Evolutionary conservation across 345 rosid species (phyloP), one percentile per base, ranked within the genome.

Genomic region (Geranium rotundifolium): DNA sequence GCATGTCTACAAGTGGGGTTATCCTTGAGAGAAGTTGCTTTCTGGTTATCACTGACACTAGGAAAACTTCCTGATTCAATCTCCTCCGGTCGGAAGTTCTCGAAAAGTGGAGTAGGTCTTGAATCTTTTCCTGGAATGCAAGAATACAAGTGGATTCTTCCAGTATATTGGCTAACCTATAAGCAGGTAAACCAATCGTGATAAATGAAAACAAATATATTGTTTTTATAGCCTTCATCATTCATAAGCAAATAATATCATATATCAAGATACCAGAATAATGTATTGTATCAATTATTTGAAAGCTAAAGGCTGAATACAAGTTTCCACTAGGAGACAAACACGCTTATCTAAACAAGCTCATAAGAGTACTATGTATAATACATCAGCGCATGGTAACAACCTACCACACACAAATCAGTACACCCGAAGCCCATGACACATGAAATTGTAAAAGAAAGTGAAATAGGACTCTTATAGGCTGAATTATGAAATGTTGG

Each of bases 141-240:
- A 56, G 85, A 81, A 77, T 87, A 89, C 60, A 92, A 74, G 71
- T 92, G 97, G 67, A 92, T 81, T 81, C 98, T 84, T 72, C 89
- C 93, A 39, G 98, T 85, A 72, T 89, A 84, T 72, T 77, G 84
- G 75, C 97, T 92, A 69, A 89, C 95, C 98, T 91, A 67, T 78
- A 52, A 77, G 61, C 56, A 69, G 37, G 19, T 52, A 62, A 70
- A 65, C 54, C 65, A 63, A 61, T 59, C 18, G 56, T 17, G 56
- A 9, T 17, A 66, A 56, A 58, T 62, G 9, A 55, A 56, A 30
- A 54, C 4, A 13, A 39, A 54, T 14, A 64, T 34, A 14, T 29
- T 27, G 34, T 10, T 29, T 62, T 62, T 16, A 54, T 54, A 16
- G 10, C 23, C 12, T 34, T 13, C 30, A 61, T 61, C 14, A 12